Evolutionary conservation across 257 asterid species (phyloP).

Genomic region (Knoxia roxburghii): DNA sequence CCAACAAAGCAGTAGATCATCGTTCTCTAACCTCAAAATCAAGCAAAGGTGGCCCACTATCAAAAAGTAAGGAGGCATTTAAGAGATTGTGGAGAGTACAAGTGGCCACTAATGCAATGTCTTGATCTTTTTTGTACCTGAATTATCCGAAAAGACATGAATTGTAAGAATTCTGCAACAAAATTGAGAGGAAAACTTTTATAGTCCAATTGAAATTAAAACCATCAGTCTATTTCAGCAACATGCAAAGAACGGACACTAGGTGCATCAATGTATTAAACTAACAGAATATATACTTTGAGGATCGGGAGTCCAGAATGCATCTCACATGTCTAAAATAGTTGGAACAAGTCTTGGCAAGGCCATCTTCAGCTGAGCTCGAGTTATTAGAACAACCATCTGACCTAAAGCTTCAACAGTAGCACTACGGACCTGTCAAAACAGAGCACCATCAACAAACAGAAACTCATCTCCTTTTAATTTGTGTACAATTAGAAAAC

Average conservation of each 20-base stretch:
- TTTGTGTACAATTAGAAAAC: not conserved
- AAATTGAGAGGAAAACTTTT: no score
- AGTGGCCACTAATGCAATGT: conserved; percentile 77
- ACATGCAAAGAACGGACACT: no score
- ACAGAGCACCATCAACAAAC: conserved; percentile 18
- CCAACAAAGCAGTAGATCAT: no score
- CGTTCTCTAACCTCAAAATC: no score
- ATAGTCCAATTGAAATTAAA: no score
- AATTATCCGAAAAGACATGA: no score
- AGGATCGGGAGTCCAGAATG: conserved; percentile 3
- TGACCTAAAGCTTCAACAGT: conserved; percentile 93
- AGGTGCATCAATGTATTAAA: no score
- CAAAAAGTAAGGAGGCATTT: conserved; percentile 77
- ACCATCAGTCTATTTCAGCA: no score
- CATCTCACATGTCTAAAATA: conserved; percentile 79
- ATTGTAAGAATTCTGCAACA: no score
- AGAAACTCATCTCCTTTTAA: conserved; percentile 11
- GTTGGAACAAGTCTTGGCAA: conserved; percentile 92
- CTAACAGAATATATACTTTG: no score
- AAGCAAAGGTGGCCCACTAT: no score
- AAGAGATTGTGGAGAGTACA: conserved; percentile 81
- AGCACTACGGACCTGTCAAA: conserved; percentile 66
- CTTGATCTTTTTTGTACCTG: no score
- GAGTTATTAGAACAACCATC: conserved; percentile 90
- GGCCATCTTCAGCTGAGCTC: conserved; percentile 78